These are phyloP conservation scores for Neurospora sp. DNA, from an alignment of 495 filamentous ascomycete genomes.

Conservation along the genomic window DNA sequence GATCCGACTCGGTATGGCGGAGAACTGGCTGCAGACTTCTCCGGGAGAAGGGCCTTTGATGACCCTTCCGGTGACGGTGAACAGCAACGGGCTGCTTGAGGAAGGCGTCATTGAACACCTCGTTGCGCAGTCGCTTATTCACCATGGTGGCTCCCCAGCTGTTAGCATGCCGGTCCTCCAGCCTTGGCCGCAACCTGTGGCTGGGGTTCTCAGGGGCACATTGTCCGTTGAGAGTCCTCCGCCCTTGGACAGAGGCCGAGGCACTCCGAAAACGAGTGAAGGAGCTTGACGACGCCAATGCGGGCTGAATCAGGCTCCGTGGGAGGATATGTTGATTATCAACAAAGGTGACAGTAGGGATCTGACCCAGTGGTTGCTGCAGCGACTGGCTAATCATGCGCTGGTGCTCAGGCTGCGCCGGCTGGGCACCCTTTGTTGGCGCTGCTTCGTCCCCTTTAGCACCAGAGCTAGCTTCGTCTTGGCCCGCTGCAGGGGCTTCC, in stretches of 20 bases:
- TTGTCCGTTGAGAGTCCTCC: neutral
- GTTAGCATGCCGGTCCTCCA: constrained; percentile 44
- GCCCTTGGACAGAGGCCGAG: constrained; percentile 18
- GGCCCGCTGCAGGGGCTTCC: constrained; percentile 7
- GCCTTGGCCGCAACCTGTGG: constrained; percentile 22
- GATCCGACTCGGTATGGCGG: constrained; percentile 23
- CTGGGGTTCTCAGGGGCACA: neutral
- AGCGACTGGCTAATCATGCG: constrained; percentile 75
- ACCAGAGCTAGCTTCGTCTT: constrained; percentile 1
- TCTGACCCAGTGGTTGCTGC: constrained; percentile 32
- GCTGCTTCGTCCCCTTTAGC: constrained; percentile 6
- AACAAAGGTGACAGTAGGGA: constrained; percentile 89
- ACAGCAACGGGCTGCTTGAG: constrained; percentile 63
- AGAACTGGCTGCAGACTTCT: constrained; percentile 30
- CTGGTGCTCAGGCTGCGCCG: constrained; percentile 21
- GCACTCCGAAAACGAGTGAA: constrained; percentile 25
- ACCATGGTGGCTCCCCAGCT: constrained; percentile 96
- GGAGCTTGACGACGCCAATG: constrained; percentile 8
- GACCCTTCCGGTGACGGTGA: constrained; percentile 48
- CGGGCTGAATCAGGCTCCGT: constrained; percentile 55
- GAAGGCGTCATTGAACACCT: constrained; percentile 92
- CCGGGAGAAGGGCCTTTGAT: constrained; percentile 47
- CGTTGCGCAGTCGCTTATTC: constrained; percentile 77
- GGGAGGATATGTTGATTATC: constrained; percentile 96
- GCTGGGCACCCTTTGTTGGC: constrained; percentile 2